Conservation (phyloP, 495 filamentous ascomycete genomes). For the Diplogelasinospora grovesii region DNA sequence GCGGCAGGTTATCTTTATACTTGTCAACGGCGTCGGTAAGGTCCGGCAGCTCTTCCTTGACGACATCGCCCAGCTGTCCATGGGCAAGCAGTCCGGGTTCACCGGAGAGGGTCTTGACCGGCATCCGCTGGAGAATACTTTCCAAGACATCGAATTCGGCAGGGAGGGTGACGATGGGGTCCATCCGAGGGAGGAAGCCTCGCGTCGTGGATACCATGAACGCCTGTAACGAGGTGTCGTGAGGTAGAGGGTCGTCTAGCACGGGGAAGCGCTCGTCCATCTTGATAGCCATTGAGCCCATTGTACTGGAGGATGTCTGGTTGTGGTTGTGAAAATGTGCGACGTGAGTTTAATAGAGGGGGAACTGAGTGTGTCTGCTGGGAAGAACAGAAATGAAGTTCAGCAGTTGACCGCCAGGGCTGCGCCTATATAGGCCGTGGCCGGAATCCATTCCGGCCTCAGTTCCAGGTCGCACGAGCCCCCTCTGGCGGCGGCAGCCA, state of each 20-base stretch:
- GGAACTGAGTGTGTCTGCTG: slow-evolving; percentile 4
- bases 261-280: slow-evolving; percentile 35
- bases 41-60: slow-evolving; percentile 63
- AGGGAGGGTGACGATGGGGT: slow-evolving; percentile 57
- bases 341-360: background rate
- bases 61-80: slow-evolving; percentile 61
- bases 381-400: slow-evolving; percentile 13
- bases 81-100: slow-evolving; percentile 69
- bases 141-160: slow-evolving; percentile 62
- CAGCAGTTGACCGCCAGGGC: slow-evolving; percentile 22
- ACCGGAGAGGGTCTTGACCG: slow-evolving; percentile 62
- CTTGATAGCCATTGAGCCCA: no score
- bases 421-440: slow-evolving; percentile 50
- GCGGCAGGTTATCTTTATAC: slow-evolving; percentile 59
- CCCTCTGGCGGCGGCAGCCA: no score
- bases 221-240: slow-evolving; percentile 53
- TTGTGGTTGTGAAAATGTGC: slow-evolving; percentile 2
- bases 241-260: slow-evolving; percentile 32
- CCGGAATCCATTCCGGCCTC: slow-evolving; percentile 60
- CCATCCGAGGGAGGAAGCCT: slow-evolving; percentile 67
- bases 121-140: slow-evolving; percentile 64
- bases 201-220: slow-evolving; percentile 84
- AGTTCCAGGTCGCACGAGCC: background rate
- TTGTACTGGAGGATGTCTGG: slow-evolving; percentile 18
- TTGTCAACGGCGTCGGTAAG: slow-evolving; percentile 64